Evolutionary conservation across 305 asterid species (phyloP), one percentile per base, ranked within the genome.

Genomic region (Rubia occidens): DNA sequence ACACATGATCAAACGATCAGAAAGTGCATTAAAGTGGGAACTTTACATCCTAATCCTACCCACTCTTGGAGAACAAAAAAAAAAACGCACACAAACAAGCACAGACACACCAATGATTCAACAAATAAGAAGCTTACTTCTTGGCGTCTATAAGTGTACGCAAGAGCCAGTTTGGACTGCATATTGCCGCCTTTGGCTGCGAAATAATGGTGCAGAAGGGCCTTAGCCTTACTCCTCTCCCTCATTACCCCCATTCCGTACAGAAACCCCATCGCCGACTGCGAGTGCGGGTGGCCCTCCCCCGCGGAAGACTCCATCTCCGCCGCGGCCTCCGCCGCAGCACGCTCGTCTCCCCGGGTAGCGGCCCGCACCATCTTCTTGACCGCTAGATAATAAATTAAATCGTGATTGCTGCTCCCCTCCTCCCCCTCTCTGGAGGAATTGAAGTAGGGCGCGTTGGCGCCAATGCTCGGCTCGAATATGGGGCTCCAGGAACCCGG

Each of bases 401-500:
- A 72, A 60, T 87, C 88, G 45, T 51, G 59, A 54, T 64, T 35
- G 32, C 37, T 42, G 60, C 43, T 68, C 3, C 62, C 68, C 2
- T 14, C 65, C 26, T 24, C 77, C 1, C 32, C 74, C 29, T 42
- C 78, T 8, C 18, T 60, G 8, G 74, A 53, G 61, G 67, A 51
- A 35, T 74, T 74, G 26, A 68, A 69, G 64, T 74, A 74, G 3
- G 77, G 77, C 13, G 40, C 51, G 11, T 64, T 18, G 15, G 44
- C 15, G 24, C 39, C 35, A 17, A 66, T 60, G 29, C 74, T 83
- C n/a, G 93, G 89, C 54, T 90, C 95, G 73, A 93, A 88, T 14
- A 93, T 79, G 3, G 95, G 96, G 74, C 95, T 83, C 98, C 98
- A 93, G 5, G 98, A 93, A 0, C 98, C 98, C 18, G 97, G 96